Conservation (phyloP, 1,284 basidiomycete genomes). For the Trichosporon faecale region DNA sequence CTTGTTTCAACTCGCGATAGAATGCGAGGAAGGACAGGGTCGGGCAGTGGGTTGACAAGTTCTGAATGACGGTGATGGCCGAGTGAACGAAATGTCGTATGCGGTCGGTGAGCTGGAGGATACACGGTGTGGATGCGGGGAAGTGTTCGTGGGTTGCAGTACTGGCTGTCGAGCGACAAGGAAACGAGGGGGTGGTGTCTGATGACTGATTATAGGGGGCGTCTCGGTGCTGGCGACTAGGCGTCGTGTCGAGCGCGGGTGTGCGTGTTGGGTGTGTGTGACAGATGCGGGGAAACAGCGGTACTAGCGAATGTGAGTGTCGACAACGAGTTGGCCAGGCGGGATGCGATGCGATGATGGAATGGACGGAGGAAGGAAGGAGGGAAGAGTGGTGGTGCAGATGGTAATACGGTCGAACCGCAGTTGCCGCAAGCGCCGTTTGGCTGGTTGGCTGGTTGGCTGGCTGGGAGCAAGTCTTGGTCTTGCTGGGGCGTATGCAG, state of each 20-base stretch:
- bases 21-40: slow-evolving; percentile 8
- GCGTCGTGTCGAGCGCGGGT: not conserved
- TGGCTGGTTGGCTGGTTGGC: not conserved
- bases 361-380: not conserved
- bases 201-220: not conserved
- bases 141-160: slow-evolving; percentile 1
- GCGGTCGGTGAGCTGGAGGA: not conserved
- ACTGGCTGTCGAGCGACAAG: not conserved
- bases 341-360: not conserved
- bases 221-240: not conserved
- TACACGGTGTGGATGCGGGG: not conserved
- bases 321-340: not conserved
- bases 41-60: not conserved
- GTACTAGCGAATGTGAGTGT: not conserved
- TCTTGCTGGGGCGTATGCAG: not conserved
- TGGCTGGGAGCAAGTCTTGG: not conserved
- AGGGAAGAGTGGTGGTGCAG: not conserved
- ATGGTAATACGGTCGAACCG: not conserved
- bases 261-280: not conserved
- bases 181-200: not conserved
- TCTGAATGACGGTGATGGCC: slow-evolving; percentile 1
- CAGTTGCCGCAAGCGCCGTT: not conserved
- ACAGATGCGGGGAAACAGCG: not conserved
- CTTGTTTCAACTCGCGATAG: slow-evolving; percentile 10
- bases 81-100: not conserved